Conservation (phyloP, 2,329 filamentous ascomycete genomes). For the Exophiala sp. region DNA sequence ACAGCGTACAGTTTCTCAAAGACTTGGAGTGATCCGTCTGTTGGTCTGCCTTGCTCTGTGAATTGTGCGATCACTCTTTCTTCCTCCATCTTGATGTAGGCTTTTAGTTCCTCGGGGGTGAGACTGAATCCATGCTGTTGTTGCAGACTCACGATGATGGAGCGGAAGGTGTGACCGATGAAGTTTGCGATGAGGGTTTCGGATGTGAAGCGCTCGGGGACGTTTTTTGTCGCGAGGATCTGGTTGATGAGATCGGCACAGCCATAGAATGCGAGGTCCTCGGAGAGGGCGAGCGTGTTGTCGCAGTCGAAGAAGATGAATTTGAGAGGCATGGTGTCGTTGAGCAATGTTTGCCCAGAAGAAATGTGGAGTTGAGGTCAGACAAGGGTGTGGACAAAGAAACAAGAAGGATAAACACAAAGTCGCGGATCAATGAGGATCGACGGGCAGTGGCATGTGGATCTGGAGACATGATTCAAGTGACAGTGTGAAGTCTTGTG, state of each 20-base stretch:
- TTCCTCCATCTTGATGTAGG: conserved; percentile 73
- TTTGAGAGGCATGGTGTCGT: conserved; percentile 35
- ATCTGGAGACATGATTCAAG: no score
- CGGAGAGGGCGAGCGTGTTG: conserved; percentile 91
- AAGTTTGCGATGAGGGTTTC: conserved; percentile 78
- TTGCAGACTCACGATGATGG: conserved; percentile 78
- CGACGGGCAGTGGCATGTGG: no score
- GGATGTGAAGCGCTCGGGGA: conserved; percentile 70
- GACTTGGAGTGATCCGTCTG: conserved; percentile 64
- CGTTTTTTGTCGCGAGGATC: conserved; percentile 66
- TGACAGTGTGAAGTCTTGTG: no score
- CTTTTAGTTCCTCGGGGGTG: conserved; percentile 63
- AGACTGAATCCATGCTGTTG: conserved; percentile 72
- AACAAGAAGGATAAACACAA: no score
- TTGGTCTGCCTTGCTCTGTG: conserved; percentile 63
- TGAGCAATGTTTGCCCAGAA: no score
- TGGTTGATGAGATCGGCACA: conserved; percentile 86
- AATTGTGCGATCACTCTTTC: conserved; percentile 81
- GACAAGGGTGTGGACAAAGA: background rate
- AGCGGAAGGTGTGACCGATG: conserved; percentile 90
- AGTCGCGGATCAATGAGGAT: no score
- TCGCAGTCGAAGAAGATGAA: conserved; percentile 71
- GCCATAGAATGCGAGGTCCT: conserved; percentile 86
- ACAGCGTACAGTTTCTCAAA: conserved; percentile 61
- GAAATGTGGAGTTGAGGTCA: background rate